These are phyloP conservation scores for Licmophora abbreviata DNA, from an alignment of 108 stramenopile genomes.

Conservation along the genomic window DNA sequence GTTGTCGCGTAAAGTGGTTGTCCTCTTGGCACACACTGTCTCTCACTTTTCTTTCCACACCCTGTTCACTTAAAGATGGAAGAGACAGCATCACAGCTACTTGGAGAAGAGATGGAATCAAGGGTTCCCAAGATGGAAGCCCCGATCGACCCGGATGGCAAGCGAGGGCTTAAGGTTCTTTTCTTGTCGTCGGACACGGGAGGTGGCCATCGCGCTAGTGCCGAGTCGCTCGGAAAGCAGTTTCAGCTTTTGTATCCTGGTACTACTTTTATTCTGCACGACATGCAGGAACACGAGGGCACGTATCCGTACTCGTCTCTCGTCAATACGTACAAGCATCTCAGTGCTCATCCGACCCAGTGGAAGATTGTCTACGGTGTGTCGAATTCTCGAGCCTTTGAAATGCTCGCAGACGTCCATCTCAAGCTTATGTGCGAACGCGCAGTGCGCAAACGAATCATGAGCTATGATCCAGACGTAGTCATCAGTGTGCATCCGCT, in stretches of 20 bases:
- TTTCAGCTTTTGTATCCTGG: slow-evolving; percentile 76
- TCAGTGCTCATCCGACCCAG: slow-evolving; percentile 66
- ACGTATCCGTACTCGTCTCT: slow-evolving; percentile 62
- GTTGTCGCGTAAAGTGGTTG: no score
- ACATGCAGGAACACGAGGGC: slow-evolving; percentile 38
- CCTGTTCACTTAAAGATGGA: background rate
- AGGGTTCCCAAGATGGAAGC: no score
- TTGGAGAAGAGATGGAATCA: no score
- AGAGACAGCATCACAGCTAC: no score
- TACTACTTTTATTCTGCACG: slow-evolving; percentile 64
- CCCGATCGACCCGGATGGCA: background rate
- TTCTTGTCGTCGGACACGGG: slow-evolving; percentile 96
- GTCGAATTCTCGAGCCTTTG: slow-evolving; percentile 61
- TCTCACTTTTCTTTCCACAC: background rate
- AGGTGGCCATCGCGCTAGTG: slow-evolving; percentile 92
- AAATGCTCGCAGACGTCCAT: slow-evolving; percentile 65
- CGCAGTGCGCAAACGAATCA: slow-evolving; percentile 54
- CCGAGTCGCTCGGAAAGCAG: slow-evolving; percentile 84
- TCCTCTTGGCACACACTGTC: no score
- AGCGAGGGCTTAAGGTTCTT: slow-evolving; percentile 62
- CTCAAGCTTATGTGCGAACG: slow-evolving; percentile 76
- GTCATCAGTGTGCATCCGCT: slow-evolving; percentile 19
- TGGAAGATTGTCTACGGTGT: slow-evolving; percentile 79
- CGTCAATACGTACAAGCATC: slow-evolving; percentile 67
- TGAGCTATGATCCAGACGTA: slow-evolving; percentile 20